These are phyloP conservation scores for Crepidotus variabilis DNA, from an alignment of 768 basidiomycete genomes.

Conservation along the genomic window DNA sequence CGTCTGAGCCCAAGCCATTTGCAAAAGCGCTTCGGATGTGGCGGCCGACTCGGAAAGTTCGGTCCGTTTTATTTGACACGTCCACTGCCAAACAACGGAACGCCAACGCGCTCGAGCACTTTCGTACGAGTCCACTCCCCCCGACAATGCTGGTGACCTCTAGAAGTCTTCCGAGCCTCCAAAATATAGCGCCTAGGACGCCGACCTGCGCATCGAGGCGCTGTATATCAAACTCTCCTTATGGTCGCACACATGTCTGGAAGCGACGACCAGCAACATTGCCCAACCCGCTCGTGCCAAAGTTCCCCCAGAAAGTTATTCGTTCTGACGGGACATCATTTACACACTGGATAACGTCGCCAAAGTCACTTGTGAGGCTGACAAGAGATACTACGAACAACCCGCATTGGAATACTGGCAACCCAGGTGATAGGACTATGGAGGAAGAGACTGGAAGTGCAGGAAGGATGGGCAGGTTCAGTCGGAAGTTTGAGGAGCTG, in stretches of 20 bases:
- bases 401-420: slow-evolving; percentile 77
- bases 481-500: slow-evolving; percentile 55
- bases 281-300: slow-evolving; percentile 82
- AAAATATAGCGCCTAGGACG: not conserved
- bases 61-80: not conserved
- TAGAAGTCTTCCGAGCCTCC: not conserved
- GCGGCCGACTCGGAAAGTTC: too few species aligned
- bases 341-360: slow-evolving; percentile 86
- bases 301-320: slow-evolving; percentile 81
- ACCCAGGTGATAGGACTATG: slow-evolving; percentile 44
- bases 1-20: too few species aligned
- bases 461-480: slow-evolving; percentile 81
- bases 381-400: slow-evolving; percentile 89
- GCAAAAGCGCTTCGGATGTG: too few species aligned
- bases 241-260: slow-evolving; percentile 83
- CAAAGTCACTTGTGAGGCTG: slow-evolving; percentile 68
- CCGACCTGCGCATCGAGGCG: slow-evolving; percentile 8
- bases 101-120: not conserved
- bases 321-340: slow-evolving; percentile 89
- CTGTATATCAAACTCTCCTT: slow-evolving; percentile 66
- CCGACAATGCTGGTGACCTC: not conserved
- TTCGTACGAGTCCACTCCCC: not conserved
- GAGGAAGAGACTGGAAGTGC: slow-evolving; percentile 70
- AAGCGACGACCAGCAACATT: slow-evolving; percentile 62
- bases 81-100: not conserved